Evolutionary conservation across 1,139 yeast genomes (phyloP).

Genomic region (Protomyces macrosporus): DNA sequence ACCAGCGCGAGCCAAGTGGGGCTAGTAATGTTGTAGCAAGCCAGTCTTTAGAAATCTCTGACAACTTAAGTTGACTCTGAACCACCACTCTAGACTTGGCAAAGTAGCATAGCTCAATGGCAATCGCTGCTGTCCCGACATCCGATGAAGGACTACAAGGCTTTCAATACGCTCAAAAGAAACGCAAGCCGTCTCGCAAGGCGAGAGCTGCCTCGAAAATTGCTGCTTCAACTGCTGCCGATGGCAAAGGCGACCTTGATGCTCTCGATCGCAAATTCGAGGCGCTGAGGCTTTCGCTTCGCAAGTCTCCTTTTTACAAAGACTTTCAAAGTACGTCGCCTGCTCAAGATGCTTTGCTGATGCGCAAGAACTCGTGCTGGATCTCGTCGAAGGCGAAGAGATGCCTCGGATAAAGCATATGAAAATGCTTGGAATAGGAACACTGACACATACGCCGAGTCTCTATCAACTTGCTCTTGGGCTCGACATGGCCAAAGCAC

Average conservation of each 20-base stretch:
- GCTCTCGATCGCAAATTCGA: not conserved
- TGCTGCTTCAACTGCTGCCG: not conserved
- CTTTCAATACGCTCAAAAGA: slow-evolving; percentile 8
- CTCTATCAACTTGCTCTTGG: slow-evolving; percentile 19
- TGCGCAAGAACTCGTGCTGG: not conserved
- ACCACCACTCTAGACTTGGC: not conserved
- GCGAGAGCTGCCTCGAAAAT: not conserved
- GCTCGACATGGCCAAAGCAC: not conserved
- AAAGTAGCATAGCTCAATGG: not conserved
- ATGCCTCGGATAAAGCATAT: not conserved
- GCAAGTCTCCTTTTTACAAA: slow-evolving; percentile 6
- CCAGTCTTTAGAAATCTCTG: not conserved
- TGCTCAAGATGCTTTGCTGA: not conserved
- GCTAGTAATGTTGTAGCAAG: slow-evolving; percentile 12
- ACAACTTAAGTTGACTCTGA: no score
- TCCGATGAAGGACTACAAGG: slow-evolving; percentile 10
- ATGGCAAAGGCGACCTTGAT: not conserved
- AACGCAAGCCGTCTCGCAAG: not conserved
- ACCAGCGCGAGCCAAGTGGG: slow-evolving; percentile 11
- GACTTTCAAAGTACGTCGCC: not conserved
- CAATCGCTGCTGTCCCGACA: slow-evolving; percentile 1
- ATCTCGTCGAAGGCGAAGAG: not conserved
- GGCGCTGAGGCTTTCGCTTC: not conserved
- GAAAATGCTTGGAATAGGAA: slow-evolving; percentile 18
- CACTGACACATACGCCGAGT: slow-evolving; percentile 20